A percentile compares a stretch with the other conserved stretches of the same genome.
Conservation (phyloP, 2,329 filamentous ascomycete species). For the Neonectria punicea region DNA sequence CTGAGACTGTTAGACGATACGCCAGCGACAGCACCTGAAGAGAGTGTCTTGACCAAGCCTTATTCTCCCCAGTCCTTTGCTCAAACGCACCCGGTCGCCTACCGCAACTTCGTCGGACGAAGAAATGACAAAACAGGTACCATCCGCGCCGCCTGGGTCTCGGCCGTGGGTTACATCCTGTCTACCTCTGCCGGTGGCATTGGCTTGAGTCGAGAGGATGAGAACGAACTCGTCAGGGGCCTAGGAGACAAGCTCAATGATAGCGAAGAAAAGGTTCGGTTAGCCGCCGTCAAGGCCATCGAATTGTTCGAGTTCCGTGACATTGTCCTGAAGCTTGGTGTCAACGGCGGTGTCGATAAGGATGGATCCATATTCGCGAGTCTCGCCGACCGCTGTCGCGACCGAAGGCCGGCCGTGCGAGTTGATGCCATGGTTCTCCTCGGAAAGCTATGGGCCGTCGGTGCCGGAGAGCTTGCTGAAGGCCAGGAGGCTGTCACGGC, state of each 20-base stretch:
- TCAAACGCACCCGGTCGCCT: constrained; percentile 80
- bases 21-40: constrained; percentile 56
- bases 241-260: constrained; percentile 87
- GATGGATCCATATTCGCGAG: constrained; percentile 82
- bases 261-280: constrained; percentile 87
- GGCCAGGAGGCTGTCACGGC: constrained; percentile 80
- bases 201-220: constrained; percentile 85
- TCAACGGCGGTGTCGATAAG: constrained; percentile 78
- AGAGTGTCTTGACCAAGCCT: constrained; percentile 79
- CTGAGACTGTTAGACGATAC: constrained; percentile 70
- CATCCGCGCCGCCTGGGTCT: constrained; percentile 88
- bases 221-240: constrained; percentile 76
- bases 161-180: constrained; percentile 84
- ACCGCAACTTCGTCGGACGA: constrained; percentile 85
- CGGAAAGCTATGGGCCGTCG: constrained; percentile 92
- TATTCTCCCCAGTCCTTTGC: constrained; percentile 90
- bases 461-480: constrained; percentile 84
- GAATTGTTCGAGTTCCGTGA: constrained; percentile 83
- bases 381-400: constrained; percentile 88
- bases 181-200: constrained; percentile 92
- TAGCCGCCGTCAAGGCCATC: constrained; percentile 88
- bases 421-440: constrained; percentile 88
- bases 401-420: constrained; percentile 83
- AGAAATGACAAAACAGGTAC: constrained; percentile 86
- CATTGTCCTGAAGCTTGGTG: constrained; percentile 83